Evolutionary conservation across 139 green algal species (phyloP).

Genomic region (Tetradesmus obliquus): DNA sequence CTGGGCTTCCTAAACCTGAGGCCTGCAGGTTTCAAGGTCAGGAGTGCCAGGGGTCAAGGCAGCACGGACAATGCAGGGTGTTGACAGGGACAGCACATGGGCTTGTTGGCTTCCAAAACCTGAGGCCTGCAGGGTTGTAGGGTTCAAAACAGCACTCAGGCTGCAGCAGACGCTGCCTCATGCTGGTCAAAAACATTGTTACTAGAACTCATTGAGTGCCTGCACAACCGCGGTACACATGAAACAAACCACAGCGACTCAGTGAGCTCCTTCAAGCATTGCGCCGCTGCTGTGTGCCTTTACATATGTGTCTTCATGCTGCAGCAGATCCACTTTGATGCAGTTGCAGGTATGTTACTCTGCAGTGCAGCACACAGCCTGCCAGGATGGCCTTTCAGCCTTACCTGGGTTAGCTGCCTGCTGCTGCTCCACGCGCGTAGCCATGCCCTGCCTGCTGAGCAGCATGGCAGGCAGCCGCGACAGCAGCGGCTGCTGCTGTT

Average conservation of each 20-base stretch:
- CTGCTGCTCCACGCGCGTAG: conserved; percentile 30
- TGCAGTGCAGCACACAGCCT: too few relatives aligned
- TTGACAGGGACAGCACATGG: conserved; percentile 56
- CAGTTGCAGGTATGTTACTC: too few relatives aligned
- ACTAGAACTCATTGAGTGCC: too few relatives aligned
- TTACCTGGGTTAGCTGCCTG: conserved; percentile 32
- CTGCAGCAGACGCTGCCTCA: neutral
- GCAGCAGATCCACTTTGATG: too few relatives aligned
- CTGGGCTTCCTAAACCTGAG: conserved; percentile 90
- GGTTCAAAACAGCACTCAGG: neutral
- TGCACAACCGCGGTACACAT: too few relatives aligned
- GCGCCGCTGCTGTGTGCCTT: too few relatives aligned
- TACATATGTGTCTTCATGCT: too few relatives aligned
- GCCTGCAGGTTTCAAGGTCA: neutral
- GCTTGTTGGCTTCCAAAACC: conserved; percentile 88
- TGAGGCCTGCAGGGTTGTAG: conserved; percentile 55
- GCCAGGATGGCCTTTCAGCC: neutral
- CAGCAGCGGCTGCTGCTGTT: neutral
- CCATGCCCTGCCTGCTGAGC: neutral
- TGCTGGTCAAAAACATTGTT: too few relatives aligned
- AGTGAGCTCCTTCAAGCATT: too few relatives aligned
- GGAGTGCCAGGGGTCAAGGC: neutral
- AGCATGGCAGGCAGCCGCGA: neutral
- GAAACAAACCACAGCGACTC: too few relatives aligned
- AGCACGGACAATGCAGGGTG: neutral